Conservation (phyloP, 2,329 filamentous ascomycete species). For the Diaporthe sp. region DNA sequence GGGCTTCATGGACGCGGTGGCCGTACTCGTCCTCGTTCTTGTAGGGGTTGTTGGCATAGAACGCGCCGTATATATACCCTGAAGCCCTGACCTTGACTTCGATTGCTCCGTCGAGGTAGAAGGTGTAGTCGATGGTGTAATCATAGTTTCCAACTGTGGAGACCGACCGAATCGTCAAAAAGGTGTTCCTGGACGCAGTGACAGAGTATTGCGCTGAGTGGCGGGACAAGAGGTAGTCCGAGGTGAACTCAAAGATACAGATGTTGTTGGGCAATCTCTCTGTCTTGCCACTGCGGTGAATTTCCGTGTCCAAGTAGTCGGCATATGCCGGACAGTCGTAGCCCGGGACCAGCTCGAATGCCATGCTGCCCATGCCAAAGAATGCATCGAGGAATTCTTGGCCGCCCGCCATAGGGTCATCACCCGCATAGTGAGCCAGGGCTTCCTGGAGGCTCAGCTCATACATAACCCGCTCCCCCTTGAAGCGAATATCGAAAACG, state of each 20-base stretch:
- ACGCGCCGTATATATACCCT: conserved; percentile 54
- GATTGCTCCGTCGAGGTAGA: conserved; percentile 54
- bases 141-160: conserved; percentile 61
- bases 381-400: conserved; percentile 59
- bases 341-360: conserved; percentile 56
- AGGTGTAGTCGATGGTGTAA: conserved; percentile 54
- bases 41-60: conserved; percentile 48
- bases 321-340: conserved; percentile 55
- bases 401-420: conserved; percentile 59
- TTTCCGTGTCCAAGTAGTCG: conserved; percentile 53
- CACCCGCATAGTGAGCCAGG: conserved; percentile 65
- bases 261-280: conserved; percentile 51
- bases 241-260: conserved; percentile 57
- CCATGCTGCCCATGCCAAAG: conserved; percentile 53
- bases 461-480: conserved; percentile 65
- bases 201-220: conserved; percentile 52
- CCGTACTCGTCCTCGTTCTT: conserved; percentile 52
- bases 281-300: conserved; percentile 51
- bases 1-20: conserved; percentile 52
- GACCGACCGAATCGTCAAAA: conserved; percentile 54
- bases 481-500: conserved; percentile 65
- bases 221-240: conserved; percentile 54
- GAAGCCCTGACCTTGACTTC: conserved; percentile 56
- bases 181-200: conserved; percentile 48
- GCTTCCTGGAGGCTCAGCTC: conserved; percentile 68